phyloP scores from a whole-genome alignment of 345 rosid genomes.

The Raphanus sativus region DNA sequence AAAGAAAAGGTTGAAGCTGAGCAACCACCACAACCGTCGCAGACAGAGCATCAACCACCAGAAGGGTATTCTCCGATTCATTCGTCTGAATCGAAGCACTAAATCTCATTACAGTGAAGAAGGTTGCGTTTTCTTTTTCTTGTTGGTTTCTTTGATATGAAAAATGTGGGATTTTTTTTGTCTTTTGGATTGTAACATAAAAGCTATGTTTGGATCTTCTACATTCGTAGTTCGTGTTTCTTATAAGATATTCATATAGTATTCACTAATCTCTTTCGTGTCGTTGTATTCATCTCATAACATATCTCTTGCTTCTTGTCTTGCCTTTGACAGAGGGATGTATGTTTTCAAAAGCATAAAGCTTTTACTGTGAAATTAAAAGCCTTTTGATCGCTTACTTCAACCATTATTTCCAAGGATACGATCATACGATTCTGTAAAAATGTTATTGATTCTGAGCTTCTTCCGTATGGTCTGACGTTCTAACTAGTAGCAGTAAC shows the following conservation, averaged over 20 bases:
- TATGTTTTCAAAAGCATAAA: not conserved
- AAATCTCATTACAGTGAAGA: conserved; percentile 6
- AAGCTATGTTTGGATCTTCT: not conserved
- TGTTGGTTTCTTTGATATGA: conserved; percentile 21
- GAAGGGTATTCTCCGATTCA: conserved; percentile 52
- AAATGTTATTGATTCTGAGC: not conserved
- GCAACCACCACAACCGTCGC: conserved; percentile 37
- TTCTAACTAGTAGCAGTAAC: conserved; percentile 18
- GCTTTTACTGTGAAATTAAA: not conserved
- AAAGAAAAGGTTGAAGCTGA: conserved; percentile 75
- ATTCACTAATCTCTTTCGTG: not conserved
- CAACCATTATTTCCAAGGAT: not conserved
- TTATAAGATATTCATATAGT: not conserved
- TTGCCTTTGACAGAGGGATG: not conserved
- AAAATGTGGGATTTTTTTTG: not conserved
- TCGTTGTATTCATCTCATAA: not conserved
- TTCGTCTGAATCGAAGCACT: conserved; percentile 37
- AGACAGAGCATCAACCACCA: conserved; percentile 26
- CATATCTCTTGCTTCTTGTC: not conserved
- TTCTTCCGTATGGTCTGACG: conserved; percentile 20
- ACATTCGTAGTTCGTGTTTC: not conserved
- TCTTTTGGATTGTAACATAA: not conserved
- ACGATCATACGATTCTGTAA: too few species aligned
- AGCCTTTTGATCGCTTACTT: not conserved
- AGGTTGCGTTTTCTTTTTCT: not conserved